Percentiles rank a stretch among this genome's conserved stretches.
Conservation (phyloP, 495 filamentous ascomycete genomes). For the Amniculicola lignicola region DNA sequence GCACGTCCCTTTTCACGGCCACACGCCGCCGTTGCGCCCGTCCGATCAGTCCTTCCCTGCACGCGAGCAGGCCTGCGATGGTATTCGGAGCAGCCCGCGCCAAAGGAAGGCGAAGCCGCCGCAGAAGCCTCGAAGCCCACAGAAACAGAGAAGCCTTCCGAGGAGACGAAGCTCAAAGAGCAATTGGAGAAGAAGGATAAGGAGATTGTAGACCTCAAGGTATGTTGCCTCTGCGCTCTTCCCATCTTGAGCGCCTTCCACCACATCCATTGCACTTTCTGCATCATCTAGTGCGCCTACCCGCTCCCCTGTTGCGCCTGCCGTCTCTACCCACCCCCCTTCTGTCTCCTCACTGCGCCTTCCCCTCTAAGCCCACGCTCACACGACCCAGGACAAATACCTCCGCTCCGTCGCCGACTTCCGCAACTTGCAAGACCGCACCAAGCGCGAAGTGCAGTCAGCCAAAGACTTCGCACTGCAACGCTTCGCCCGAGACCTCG, state of each 20-base stretch:
- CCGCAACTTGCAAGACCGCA: slow-evolving; percentile 94
- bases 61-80: slow-evolving; percentile 24
- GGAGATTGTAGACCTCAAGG: slow-evolving; percentile 84
- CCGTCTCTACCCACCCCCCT: no score
- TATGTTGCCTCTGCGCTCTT: slow-evolving; percentile 43
- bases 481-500: slow-evolving; percentile 86
- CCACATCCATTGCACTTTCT: no score
- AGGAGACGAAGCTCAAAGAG: slow-evolving; percentile 51
- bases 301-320: no score
- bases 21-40: slow-evolving; percentile 13
- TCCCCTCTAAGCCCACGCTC: neutral
- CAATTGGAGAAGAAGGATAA: slow-evolving; percentile 81
- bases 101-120: slow-evolving; percentile 24
- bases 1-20: neutral
- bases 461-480: slow-evolving; percentile 90
- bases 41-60: slow-evolving; percentile 1
- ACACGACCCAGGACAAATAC: slow-evolving; percentile 71
- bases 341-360: slow-evolving; percentile 2
- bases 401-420: slow-evolving; percentile 92
- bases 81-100: slow-evolving; percentile 33
- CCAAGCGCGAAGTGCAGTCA: slow-evolving; percentile 80
- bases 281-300: no score
- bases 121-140: slow-evolving; percentile 12
- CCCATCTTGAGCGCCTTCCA: slow-evolving; percentile 7
- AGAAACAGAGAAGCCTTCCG: slow-evolving; percentile 16